A percentile compares a stretch with the other conserved stretches of the same genome.
phyloP scores from a whole-genome alignment of 2,329 filamentous ascomycete species.

The Curvularia sp. region DNA sequence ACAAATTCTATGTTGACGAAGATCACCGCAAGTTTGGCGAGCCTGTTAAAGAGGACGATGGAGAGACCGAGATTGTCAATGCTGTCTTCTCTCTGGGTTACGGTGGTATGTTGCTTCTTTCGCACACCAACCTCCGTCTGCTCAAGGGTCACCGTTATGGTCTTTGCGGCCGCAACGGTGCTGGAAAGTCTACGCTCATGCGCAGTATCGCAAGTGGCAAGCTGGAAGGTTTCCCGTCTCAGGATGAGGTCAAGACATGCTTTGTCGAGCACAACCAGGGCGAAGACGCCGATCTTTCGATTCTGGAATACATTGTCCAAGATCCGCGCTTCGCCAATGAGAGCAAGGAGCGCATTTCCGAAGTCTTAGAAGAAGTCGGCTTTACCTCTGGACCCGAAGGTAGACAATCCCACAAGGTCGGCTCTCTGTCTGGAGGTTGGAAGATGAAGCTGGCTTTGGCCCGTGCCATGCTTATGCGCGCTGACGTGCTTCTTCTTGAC shows the following conservation, averaged over 20 bases:
- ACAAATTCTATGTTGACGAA: conserved; percentile 80
- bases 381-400: conserved; percentile 91
- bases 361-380: conserved; percentile 88
- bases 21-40: conserved; percentile 87
- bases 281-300: conserved; percentile 94
- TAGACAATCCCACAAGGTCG: conserved; percentile 86
- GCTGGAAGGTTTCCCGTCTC: conserved; percentile 93
- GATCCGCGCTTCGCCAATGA: conserved; percentile 84
- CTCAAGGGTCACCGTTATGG: conserved; percentile 97
- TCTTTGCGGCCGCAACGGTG: conserved; percentile 95
- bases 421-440: conserved; percentile 96
- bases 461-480: conserved; percentile 93
- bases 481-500: conserved; percentile 95
- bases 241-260: conserved; percentile 91
- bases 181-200: conserved; percentile 99
- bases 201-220: conserved; percentile 94
- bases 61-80: conserved; percentile 95
- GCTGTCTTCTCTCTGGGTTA: conserved; percentile 97
- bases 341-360: conserved; percentile 79
- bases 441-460: conserved; percentile 99
- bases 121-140: conserved; percentile 91
- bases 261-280: conserved; percentile 99
- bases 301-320: conserved; percentile 89
- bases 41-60: conserved; percentile 85
- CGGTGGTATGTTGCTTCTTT: conserved; percentile 94